These are phyloP conservation scores for Dichotomopilus funicola DNA, from an alignment of 2,329 filamentous ascomycete genomes.

Conservation along the genomic window DNA sequence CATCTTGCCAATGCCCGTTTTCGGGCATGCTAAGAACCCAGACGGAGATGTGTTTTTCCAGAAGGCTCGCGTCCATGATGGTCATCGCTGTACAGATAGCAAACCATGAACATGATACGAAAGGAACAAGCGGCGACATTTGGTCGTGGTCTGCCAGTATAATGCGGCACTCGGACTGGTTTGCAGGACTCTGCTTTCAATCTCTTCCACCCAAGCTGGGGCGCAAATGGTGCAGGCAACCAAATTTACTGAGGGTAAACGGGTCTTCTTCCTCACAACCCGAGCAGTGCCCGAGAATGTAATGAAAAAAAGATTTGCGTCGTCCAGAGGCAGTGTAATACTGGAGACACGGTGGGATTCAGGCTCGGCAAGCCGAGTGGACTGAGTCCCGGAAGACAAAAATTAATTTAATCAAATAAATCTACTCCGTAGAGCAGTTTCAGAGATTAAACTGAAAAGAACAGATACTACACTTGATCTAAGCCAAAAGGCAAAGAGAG, in stretches of 20 bases:
- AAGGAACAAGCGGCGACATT: too few species aligned
- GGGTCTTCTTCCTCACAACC: constrained; percentile 50
- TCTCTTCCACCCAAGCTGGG: background rate
- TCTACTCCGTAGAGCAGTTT: constrained; percentile 60
- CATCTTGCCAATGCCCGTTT: too few species aligned
- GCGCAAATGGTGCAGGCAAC: background rate
- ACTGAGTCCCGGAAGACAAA: constrained; percentile 48
- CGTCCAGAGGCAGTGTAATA: constrained; percentile 63
- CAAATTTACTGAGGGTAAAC: background rate
- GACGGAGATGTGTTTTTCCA: too few species aligned
- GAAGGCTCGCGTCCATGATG: too few species aligned
- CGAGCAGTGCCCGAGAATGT: constrained; percentile 43
- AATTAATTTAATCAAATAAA: constrained; percentile 66
- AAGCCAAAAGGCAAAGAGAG: constrained; percentile 60
- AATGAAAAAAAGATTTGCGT: constrained; percentile 66
- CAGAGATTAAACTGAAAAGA: constrained; percentile 40
- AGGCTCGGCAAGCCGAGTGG: constrained; percentile 69
- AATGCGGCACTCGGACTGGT: background rate
- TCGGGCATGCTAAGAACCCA: too few species aligned
- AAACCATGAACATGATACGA: too few species aligned
- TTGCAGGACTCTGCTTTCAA: background rate
- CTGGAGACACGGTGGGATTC: constrained; percentile 55
- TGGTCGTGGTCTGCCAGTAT: background rate
- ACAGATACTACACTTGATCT: constrained; percentile 56
- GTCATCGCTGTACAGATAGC: too few species aligned